These are phyloP conservation scores for Hemisphaericaspora xylanilytica DNA, from an alignment of 1,139 yeast species.

Conservation along the genomic window DNA sequence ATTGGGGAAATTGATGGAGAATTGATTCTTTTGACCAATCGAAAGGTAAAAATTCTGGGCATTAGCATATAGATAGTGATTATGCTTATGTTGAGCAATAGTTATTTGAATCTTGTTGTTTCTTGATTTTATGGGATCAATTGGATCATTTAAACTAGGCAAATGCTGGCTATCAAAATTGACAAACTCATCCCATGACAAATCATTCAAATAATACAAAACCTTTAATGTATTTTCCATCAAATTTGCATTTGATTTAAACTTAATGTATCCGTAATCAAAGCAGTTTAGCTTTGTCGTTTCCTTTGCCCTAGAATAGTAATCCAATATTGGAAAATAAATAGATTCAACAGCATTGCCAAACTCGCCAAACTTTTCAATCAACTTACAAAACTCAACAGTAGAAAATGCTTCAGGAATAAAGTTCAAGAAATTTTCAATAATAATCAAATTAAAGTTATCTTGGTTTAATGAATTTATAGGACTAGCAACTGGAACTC, in stretches of 20 bases:
- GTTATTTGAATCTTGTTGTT: constrained; percentile 23
- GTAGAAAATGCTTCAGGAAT: constrained; percentile 21
- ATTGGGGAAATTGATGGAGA: constrained; percentile 14
- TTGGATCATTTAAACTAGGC: constrained; percentile 15
- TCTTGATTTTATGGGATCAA: constrained; percentile 3
- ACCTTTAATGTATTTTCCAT: constrained; percentile 28
- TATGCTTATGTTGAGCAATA: constrained; percentile 43
- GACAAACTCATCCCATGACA: constrained; percentile 27
- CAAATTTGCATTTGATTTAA: constrained; percentile 20
- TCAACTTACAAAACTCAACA: constrained; percentile 21
- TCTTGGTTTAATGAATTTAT: constrained; percentile 9
- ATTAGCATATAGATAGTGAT: constrained; percentile 24
- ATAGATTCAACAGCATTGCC: constrained; percentile 40
- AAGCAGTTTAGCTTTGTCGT: constrained; percentile 17
- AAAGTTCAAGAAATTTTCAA: constrained; percentile 43
- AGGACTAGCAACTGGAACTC: neutral
- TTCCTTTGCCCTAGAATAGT: constrained; percentile 3
- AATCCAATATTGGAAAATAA: constrained; percentile 37
- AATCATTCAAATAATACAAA: constrained; percentile 31
- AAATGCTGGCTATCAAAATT: constrained; percentile 15
- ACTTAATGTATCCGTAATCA: constrained; percentile 33
- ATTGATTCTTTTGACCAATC: constrained; percentile 5
- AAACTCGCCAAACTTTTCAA: constrained; percentile 34
- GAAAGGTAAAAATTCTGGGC: constrained; percentile 12
- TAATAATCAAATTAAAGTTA: constrained; percentile 32